These are phyloP conservation scores for Vicia faba DNA, from an alignment of 306 rosid species.

Conservation along the genomic window DNA sequence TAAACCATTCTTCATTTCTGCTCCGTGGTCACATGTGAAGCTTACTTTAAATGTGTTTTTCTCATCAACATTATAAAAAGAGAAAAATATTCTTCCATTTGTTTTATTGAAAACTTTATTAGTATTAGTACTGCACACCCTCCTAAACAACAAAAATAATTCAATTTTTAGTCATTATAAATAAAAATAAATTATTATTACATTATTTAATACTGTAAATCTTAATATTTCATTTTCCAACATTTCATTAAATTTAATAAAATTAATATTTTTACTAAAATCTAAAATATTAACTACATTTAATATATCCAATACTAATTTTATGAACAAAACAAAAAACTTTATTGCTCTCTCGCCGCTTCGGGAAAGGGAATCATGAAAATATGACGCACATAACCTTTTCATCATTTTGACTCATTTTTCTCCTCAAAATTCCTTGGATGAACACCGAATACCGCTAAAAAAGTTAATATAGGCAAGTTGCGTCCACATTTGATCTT, in stretches of 20 bases:
- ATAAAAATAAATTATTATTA: too few relatives aligned
- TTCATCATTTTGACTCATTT: not conserved
- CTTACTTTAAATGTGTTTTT: slow-evolving; percentile 3
- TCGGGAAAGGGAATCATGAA: not conserved
- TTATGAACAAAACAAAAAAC: too few relatives aligned
- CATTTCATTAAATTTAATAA: too few relatives aligned
- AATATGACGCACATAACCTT: not conserved
- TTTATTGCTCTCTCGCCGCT: not conserved
- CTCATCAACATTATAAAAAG: not conserved
- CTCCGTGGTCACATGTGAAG: not conserved
- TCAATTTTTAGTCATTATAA: too few relatives aligned
- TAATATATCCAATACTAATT: too few relatives aligned
- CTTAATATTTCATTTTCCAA: too few relatives aligned
- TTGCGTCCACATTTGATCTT: slow-evolving; percentile 12
- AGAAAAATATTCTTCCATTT: not conserved
- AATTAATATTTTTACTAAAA: too few relatives aligned
- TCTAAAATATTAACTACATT: too few relatives aligned
- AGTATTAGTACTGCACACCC: too few relatives aligned
- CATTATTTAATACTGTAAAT: too few relatives aligned
- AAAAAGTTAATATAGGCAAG: not conserved
- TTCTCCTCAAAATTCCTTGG: not conserved
- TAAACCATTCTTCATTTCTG: not conserved
- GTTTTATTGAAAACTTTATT: too few relatives aligned
- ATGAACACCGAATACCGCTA: not conserved
- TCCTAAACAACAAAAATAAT: too few relatives aligned